phyloP scores from a whole-genome alignment of 2,329 filamentous ascomycete genomes.

The Fusarium caatingaense region DNA sequence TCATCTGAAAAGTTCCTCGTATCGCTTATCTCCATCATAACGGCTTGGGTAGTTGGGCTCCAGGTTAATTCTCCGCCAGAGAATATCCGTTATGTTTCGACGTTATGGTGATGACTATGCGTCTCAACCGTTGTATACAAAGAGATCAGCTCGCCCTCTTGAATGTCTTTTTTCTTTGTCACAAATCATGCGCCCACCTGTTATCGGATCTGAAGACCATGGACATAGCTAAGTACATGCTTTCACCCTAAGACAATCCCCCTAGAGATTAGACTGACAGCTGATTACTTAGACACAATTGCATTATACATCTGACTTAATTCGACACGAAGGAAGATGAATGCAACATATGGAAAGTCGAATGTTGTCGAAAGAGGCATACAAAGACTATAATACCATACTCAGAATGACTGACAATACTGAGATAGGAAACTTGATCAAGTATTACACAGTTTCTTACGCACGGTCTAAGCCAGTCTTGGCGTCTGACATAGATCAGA shows the following conservation, averaged over 20 bases:
- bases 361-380: not conserved
- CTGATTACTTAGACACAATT: not conserved
- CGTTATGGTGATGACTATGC: slow-evolving; percentile 31
- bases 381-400: not conserved
- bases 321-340: not conserved
- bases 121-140: slow-evolving; percentile 18
- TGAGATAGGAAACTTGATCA: slow-evolving; percentile 20
- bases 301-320: not conserved
- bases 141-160: not conserved
- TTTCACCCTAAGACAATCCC: not conserved
- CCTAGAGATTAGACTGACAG: not conserved
- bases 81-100: slow-evolving; percentile 38
- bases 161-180: not conserved
- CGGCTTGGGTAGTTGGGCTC: not conserved
- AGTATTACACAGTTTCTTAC: slow-evolving; percentile 28
- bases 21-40: not conserved
- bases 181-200: not conserved
- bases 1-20: not conserved
- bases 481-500: slow-evolving; percentile 9
- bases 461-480: slow-evolving; percentile 7
- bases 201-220: not conserved
- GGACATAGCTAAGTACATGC: not conserved
- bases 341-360: not conserved
- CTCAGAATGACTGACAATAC: not conserved
- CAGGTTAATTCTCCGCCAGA: not conserved